Percentiles rank a stretch among this genome's conserved stretches.
phyloP scores from a whole-genome alignment of 805 yeast genomes.

The Brettanomyces custersianus region DNA sequence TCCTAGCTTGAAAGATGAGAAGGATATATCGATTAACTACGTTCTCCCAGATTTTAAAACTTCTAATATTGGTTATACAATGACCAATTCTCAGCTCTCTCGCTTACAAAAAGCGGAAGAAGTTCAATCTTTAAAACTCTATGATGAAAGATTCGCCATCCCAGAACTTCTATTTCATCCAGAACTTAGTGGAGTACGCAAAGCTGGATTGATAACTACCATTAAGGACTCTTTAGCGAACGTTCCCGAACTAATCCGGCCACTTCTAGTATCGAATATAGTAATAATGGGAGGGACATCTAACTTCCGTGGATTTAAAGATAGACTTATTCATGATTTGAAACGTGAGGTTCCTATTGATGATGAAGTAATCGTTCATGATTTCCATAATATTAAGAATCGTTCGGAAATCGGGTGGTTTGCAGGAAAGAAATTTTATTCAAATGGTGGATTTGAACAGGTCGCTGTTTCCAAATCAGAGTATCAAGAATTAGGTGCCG shows the following conservation, averaged over 20 bases:
- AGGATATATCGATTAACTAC: conserved; percentile 47
- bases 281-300: conserved; percentile 78
- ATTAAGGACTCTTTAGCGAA: conserved; percentile 59
- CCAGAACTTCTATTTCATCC: conserved; percentile 90
- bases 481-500: conserved; percentile 76
- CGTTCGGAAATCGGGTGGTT: conserved; percentile 41
- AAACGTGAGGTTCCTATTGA: conserved; percentile 63
- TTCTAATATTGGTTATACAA: conserved; percentile 58
- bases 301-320: conserved; percentile 56
- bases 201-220: conserved; percentile 69
- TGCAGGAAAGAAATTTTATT: conserved; percentile 42
- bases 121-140: conserved; percentile 56
- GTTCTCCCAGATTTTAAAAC: conserved; percentile 84
- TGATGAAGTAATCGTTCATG: conserved; percentile 49
- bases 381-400: conserved; percentile 18
- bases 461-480: conserved; percentile 68
- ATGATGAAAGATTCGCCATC: conserved; percentile 79
- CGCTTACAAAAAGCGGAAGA: conserved; percentile 24
- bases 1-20: conserved; percentile 13
- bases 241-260: conserved; percentile 66
- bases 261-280: conserved; percentile 72
- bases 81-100: conserved; percentile 10
- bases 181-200: conserved; percentile 63
- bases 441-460: conserved; percentile 35
- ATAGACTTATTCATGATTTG: conserved; percentile 52